These are phyloP conservation scores for Pyrenophora tritici-repentis DNA, from an alignment of 2,329 filamentous ascomycete species.

Conservation along the genomic window DNA sequence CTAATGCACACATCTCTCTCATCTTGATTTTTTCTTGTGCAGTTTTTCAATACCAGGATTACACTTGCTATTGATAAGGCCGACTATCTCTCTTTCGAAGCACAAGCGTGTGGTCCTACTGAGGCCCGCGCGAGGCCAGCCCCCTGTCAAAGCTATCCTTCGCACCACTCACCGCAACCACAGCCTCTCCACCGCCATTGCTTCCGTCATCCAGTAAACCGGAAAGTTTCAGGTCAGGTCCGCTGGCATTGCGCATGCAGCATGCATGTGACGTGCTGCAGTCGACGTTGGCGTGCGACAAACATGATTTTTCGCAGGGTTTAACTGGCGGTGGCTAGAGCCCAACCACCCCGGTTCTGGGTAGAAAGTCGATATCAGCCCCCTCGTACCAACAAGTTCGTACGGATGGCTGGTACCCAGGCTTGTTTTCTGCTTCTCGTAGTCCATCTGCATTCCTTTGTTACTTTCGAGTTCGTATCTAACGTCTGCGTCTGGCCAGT, in stretches of 20 bases:
- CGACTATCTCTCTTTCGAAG: too few relatives aligned
- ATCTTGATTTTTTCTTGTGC: too few relatives aligned
- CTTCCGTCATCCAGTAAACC: conserved; percentile 16
- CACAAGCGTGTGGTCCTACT: too few relatives aligned
- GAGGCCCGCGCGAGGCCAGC: conserved; percentile 10
- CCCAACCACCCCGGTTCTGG: conserved; percentile 26
- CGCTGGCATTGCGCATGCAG: conserved; percentile 22
- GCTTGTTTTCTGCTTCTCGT: conserved; percentile 14
- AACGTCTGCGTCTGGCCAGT: conserved; percentile 14
- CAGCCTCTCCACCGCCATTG: conserved; percentile 9
- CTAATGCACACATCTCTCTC: too few relatives aligned
- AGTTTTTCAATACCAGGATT: too few relatives aligned
- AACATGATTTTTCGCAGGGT: conserved; percentile 30
- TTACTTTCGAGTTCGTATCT: conserved; percentile 3
- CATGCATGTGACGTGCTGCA: conserved; percentile 18
- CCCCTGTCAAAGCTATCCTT: neutral
- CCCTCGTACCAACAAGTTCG: conserved; percentile 18
- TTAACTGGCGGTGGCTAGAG: conserved; percentile 30
- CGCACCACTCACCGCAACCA: conserved; percentile 11
- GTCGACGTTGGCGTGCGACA: conserved; percentile 26
- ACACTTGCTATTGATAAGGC: too few relatives aligned
- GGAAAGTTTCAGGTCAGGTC: conserved; percentile 17
- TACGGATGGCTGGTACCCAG: conserved; percentile 2
- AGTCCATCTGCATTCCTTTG: conserved; percentile 10
- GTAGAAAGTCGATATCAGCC: conserved; percentile 1